phyloP scores from a whole-genome alignment of 805 yeast genomes.

The Ogataea siamensis region DNA sequence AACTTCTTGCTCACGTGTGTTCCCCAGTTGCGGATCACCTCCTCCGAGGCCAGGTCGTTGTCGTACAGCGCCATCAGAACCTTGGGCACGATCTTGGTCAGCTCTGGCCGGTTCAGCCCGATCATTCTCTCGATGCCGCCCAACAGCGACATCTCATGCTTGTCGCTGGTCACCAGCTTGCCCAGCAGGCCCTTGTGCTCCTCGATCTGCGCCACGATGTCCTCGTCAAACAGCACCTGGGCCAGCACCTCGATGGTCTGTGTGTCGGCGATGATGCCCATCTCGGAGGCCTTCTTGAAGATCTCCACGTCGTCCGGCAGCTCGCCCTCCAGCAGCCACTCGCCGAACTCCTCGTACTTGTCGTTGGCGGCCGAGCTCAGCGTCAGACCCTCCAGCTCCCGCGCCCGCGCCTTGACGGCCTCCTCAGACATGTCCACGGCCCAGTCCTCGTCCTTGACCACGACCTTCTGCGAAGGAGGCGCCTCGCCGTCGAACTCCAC shows the following conservation, averaged over 20 bases:
- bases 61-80: conserved; percentile 80
- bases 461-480: conserved; percentile 61
- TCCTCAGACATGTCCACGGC: conserved; percentile 96
- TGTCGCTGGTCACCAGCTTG: conserved; percentile 65
- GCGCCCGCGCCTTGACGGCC: conserved; percentile 89
- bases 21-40: conserved; percentile 79
- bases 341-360: conserved; percentile 76
- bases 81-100: conserved; percentile 74
- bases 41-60: conserved; percentile 81
- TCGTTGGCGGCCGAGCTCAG: conserved; percentile 41
- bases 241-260: conserved; percentile 89
- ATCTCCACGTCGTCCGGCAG: conserved; percentile 86
- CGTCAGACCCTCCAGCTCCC: conserved; percentile 70
- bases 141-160: conserved; percentile 81
- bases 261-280: conserved; percentile 67
- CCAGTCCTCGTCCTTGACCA: conserved; percentile 91
- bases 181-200: conserved; percentile 80
- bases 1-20: conserved; percentile 88
- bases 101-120: conserved; percentile 71
- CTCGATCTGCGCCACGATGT: conserved; percentile 67
- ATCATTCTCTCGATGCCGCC: conserved; percentile 96
- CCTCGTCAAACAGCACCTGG: conserved; percentile 80
- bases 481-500: conserved; percentile 43
- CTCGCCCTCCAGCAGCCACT: conserved; percentile 67
- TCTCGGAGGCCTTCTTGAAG: conserved; percentile 81